These are phyloP conservation scores for Eucalyptus albens DNA, from an alignment of 345 rosid genomes.

Conservation along the genomic window DNA sequence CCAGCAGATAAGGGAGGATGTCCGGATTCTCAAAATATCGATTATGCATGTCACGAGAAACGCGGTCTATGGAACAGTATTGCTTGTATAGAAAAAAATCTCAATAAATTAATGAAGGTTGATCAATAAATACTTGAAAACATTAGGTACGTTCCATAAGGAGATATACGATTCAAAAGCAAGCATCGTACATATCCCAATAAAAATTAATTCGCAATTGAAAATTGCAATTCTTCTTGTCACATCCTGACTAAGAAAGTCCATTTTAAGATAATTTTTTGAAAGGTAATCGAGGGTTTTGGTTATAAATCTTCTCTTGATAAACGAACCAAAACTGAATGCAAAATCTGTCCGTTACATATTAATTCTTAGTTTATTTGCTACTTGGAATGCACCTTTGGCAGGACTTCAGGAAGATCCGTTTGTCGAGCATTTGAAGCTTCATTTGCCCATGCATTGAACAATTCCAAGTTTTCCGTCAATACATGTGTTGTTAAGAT, in stretches of 20 bases:
- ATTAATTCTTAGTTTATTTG: background rate
- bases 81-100: background rate
- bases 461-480: background rate
- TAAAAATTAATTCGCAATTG: background rate
- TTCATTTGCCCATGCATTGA: background rate
- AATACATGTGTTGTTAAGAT: background rate
- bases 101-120: background rate
- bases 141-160: background rate
- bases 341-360: background rate
- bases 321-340: no score
- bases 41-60: background rate
- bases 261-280: background rate
- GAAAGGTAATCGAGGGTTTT: background rate
- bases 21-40: background rate
- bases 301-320: background rate
- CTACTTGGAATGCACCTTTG: background rate
- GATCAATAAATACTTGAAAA: rapidly evolving
- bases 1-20: background rate
- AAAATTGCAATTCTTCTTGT: background rate
- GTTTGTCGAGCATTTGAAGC: background rate
- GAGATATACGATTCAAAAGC: background rate
- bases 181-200: background rate
- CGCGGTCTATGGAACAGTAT: background rate
- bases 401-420: background rate
- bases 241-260: background rate